These are phyloP conservation scores for Aspergillus ochraceoroseus DNA, from an alignment of 2,329 filamentous ascomycete species.

Conservation along the genomic window DNA sequence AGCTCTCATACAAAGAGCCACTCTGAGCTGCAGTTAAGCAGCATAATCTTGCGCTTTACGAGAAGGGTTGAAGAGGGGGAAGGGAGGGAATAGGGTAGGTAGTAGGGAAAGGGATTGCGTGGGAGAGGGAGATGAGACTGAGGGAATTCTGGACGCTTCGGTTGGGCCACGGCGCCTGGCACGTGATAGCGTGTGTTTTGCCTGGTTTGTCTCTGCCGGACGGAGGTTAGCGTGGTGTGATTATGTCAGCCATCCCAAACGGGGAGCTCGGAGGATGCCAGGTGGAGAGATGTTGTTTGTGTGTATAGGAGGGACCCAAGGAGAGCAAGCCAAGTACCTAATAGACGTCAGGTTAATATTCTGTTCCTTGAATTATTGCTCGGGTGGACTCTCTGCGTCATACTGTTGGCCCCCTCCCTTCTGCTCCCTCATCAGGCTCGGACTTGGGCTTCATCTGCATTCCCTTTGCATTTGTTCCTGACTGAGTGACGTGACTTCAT, in stretches of 20 bases:
- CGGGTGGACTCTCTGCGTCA: no score
- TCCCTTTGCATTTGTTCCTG: no score
- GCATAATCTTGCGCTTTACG: slow-evolving; percentile 42
- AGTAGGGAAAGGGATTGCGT: slow-evolving; percentile 20
- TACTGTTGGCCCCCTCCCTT: no score
- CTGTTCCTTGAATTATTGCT: no score
- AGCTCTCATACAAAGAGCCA: slow-evolving; percentile 37
- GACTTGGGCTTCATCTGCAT: no score
- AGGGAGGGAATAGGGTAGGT: slow-evolving; percentile 13
- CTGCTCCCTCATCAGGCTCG: no score
- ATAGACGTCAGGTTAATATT: no score
- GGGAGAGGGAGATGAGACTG: not conserved
- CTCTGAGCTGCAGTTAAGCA: slow-evolving; percentile 30
- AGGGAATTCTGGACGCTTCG: slow-evolving; percentile 22
- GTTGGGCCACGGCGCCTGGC: slow-evolving; percentile 16
- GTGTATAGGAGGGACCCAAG: no score
- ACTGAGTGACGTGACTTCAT: slow-evolving; percentile 6
- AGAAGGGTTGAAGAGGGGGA: slow-evolving; percentile 23
- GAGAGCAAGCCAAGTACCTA: slow-evolving; percentile 1
- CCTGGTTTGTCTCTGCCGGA: slow-evolving; percentile 19
- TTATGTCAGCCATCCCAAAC: slow-evolving; percentile 28
- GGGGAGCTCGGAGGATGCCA: slow-evolving; percentile 28
- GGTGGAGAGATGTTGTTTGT: slow-evolving; percentile 25
- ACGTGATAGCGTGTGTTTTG: slow-evolving; percentile 24
- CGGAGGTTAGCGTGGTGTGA: slow-evolving; percentile 5